Evolutionary conservation across 768 basidiomycete genomes (phyloP).

Genomic region (Cystoderma amianthinum): DNA sequence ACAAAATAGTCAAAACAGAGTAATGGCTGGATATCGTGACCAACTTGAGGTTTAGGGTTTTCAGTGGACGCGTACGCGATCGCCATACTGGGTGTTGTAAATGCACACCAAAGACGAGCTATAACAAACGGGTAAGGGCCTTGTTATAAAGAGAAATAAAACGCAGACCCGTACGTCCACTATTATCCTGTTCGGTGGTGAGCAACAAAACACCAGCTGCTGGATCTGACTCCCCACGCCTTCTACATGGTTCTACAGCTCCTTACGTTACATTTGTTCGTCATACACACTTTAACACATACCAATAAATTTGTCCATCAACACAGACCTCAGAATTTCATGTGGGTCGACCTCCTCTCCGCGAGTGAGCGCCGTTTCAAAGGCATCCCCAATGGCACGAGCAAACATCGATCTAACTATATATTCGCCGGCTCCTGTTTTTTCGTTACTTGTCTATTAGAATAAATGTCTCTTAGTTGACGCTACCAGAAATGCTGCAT

Average conservation of each 20-base stretch:
- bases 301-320: constrained; percentile 49
- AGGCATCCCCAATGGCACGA: constrained; percentile 40
- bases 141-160: too few relatives aligned
- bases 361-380: constrained; percentile 14
- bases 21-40: constrained; percentile 1
- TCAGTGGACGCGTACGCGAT: constrained; percentile 59
- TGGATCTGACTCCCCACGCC: constrained; percentile 33
- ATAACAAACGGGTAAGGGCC: not conserved
- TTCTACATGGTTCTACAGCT: constrained; percentile 23
- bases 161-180: too few relatives aligned
- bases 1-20: not conserved
- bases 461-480: too few relatives aligned
- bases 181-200: constrained; percentile 32
- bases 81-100: constrained; percentile 80
- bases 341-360: constrained; percentile 44
- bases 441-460: not conserved
- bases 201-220: constrained; percentile 61
- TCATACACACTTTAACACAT: too few relatives aligned
- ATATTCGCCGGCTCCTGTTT: constrained; percentile 65
- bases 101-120: constrained; percentile 80
- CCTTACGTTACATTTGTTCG: too few relatives aligned
- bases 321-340: constrained; percentile 34
- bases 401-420: constrained; percentile 57
- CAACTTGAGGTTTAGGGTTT: constrained; percentile 53
- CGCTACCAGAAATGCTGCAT: constrained; percentile 64